These are phyloP conservation scores for Neurospora sp. DNA, from an alignment of 495 filamentous ascomycete genomes.

Conservation along the genomic window DNA sequence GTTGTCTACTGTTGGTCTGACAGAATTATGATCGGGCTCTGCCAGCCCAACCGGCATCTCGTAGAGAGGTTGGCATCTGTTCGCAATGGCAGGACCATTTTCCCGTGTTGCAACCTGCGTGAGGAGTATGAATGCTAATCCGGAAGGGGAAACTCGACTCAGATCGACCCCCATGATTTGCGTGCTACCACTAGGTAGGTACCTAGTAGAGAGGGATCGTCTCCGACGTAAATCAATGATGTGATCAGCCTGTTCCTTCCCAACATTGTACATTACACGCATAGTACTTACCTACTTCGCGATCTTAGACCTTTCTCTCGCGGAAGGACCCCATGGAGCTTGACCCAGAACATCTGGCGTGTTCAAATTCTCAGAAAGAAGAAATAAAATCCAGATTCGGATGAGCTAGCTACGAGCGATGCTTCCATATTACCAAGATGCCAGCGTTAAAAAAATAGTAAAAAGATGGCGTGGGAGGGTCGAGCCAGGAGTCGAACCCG, in stretches of 20 bases:
- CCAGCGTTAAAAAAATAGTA: neutral
- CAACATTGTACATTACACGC: neutral
- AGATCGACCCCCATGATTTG: neutral
- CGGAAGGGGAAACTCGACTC: neutral
- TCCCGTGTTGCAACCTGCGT: too few species aligned
- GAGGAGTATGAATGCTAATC: too few species aligned
- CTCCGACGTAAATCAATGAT: neutral
- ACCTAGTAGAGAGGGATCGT: neutral
- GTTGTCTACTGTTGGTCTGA: too few species aligned
- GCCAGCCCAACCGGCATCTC: too few species aligned
- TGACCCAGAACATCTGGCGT: neutral
- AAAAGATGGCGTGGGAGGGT: neutral
- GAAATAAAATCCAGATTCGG: neutral
- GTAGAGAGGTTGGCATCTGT: too few species aligned
- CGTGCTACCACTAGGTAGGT: neutral
- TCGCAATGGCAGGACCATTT: too few species aligned
- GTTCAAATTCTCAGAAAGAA: neutral
- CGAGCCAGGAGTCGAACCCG: neutral
- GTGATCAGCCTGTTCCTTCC: neutral
- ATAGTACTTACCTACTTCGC: neutral
- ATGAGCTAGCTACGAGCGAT: neutral
- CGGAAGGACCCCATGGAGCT: neutral
- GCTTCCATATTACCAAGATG: neutral
- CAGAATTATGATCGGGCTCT: too few species aligned
- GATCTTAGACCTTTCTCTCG: neutral